phyloP scores from a whole-genome alignment of 345 rosid genomes.

The Boechera retrofracta region DNA sequence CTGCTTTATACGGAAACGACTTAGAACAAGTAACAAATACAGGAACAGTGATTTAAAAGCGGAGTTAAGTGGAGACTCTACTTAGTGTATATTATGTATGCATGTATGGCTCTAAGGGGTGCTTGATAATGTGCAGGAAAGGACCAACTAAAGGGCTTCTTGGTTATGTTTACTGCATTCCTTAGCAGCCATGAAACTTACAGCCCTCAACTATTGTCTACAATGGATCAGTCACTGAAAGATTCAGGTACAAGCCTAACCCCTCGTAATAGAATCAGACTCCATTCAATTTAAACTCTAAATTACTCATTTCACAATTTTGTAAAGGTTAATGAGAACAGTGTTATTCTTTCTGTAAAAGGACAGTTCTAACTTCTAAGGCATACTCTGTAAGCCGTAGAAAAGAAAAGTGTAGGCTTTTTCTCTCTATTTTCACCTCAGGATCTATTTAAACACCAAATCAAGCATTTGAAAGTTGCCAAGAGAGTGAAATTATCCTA shows the following conservation, averaged over 20 bases:
- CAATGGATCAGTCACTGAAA: slow-evolving; percentile 6
- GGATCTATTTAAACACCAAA: slow-evolving; percentile 2
- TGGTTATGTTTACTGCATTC: not conserved
- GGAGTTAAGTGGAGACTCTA: not conserved
- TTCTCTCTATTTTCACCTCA: not conserved
- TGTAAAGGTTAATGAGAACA: not conserved
- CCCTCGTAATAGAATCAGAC: not conserved
- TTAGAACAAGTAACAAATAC: not conserved
- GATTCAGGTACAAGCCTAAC: no score
- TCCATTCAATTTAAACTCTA: not conserved
- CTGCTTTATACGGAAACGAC: not conserved
- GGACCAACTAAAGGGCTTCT: not conserved
- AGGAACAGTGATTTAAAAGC: not conserved
- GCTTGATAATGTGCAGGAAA: not conserved
- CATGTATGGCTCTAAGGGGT: slow-evolving; percentile 1
- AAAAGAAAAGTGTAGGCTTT: not conserved
- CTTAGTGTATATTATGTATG: not conserved
- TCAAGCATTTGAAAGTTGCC: not conserved
- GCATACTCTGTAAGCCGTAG: not conserved
- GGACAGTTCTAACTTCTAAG: not conserved
- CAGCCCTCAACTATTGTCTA: not conserved
- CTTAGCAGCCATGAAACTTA: not conserved
- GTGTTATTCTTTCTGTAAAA: not conserved
- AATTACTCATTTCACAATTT: not conserved
- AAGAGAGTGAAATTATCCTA: not conserved